Conservation (phyloP, 768 basidiomycete species). For the Piloderma croceum region DNA sequence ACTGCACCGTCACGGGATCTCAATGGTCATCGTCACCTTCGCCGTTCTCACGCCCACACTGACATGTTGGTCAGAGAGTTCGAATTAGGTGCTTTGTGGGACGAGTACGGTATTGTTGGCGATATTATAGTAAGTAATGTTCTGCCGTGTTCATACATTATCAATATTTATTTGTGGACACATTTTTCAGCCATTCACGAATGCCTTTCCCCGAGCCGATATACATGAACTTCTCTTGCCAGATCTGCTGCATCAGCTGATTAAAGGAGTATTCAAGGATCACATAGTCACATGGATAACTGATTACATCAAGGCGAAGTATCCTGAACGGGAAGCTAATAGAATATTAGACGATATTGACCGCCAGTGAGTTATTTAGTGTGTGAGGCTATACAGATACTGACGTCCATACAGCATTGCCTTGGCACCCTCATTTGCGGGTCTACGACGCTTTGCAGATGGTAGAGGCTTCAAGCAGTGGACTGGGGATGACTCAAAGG, state of each 20-base stretch:
- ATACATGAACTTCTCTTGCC: constrained; percentile 24
- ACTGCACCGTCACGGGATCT: constrained; percentile 17
- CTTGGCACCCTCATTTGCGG: too few species aligned
- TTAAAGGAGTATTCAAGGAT: constrained; percentile 35
- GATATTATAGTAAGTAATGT: constrained; percentile 28
- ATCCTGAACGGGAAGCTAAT: too few species aligned
- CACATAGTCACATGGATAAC: constrained; percentile 34
- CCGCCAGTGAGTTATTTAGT: too few species aligned
- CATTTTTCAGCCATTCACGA: constrained; percentile 11
- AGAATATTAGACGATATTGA: too few species aligned
- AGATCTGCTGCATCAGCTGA: constrained; percentile 31
- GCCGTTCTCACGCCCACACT: constrained; percentile 15
- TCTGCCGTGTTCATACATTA: not conserved
- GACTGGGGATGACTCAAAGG: too few species aligned
- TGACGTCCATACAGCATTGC: too few species aligned
- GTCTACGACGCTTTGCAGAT: too few species aligned
- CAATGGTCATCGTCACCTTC: constrained; percentile 14
- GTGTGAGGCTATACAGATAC: too few species aligned
- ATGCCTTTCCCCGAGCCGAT: constrained; percentile 11
- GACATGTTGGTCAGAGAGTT: constrained; percentile 16
- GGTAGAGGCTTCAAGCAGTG: too few species aligned
- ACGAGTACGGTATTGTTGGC: constrained; percentile 26
- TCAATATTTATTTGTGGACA: not conserved
- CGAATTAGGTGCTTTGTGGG: constrained; percentile 22
- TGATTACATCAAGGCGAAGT: too few species aligned